Evolutionary conservation across 192 early-diverging fungal species (phyloP), one percentile per base, ranked within the genome.

Genomic region (Neocallimastix lanati): DNA sequence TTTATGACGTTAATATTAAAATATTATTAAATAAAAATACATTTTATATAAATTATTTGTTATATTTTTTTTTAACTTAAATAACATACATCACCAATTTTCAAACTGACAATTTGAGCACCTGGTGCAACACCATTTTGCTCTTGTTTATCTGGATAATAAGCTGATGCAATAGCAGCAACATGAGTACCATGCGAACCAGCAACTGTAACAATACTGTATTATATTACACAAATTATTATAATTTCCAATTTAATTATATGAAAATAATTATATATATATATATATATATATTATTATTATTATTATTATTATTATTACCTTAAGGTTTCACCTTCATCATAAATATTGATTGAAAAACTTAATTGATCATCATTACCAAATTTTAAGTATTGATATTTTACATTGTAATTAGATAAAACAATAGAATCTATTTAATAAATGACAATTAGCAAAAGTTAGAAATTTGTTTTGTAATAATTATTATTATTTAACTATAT

Each of bases 131-230:
- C 93, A 82, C 97, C 97, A 83, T 96, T 93, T 76, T 93, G 85
- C 35, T 86, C 86, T 11, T 93, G 92, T 67, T 95, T 92, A 13
- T 96, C 93, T 9, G 95, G 94, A 81, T 93, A 91, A 85, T 96
- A 85, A 15, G 95, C 96, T 3, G 94, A 94, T 25, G 94, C 86
- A 81, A 99, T 98, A 28, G 92, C 93, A 36, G 96, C 95, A 77
- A 99, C 97, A 80, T 99, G 97, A 12, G 93, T 97, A 28, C 94
- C 93, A 82, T 99, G 97, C 29, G 89, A 83, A n/a, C 95, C 93
- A 76, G 89, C 89, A 40, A 90, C 83, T 30, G 92, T 93, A 33
- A 96, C 96, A 81, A 97, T 94, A 82, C 91, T 88, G 28, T 37
- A 13, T 35, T 35, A n/a, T n/a, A n/a, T n/a, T n/a, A n/a, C n/a